These are phyloP conservation scores for Diaporthe sp. DNA, from an alignment of 2,329 filamentous ascomycete genomes.

Conservation along the genomic window DNA sequence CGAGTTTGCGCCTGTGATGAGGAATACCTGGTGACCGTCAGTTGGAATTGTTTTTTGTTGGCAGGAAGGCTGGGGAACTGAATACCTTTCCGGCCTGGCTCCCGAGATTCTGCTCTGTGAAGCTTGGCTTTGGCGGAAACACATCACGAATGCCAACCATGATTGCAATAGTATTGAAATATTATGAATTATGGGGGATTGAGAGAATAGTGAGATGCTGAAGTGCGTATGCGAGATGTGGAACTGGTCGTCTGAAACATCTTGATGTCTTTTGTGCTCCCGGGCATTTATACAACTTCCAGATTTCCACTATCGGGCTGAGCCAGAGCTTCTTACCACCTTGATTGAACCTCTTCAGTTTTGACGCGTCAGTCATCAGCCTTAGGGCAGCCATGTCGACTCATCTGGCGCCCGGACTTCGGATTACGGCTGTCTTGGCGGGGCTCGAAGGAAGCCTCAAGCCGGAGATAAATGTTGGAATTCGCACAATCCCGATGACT, in stretches of 20 bases:
- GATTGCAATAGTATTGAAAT: not conserved
- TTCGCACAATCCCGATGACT: not conserved
- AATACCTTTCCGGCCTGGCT: slow-evolving; percentile 1
- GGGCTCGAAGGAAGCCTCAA: not conserved
- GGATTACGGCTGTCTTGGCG: slow-evolving; percentile 6
- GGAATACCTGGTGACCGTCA: slow-evolving; percentile 40
- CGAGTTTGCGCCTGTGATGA: slow-evolving; percentile 56
- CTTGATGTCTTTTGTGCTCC: not conserved
- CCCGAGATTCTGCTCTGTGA: slow-evolving; percentile 6
- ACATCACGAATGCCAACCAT: slow-evolving; percentile 12
- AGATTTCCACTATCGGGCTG: not conserved
- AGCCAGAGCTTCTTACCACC: not conserved
- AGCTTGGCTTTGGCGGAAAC: slow-evolving; percentile 9
- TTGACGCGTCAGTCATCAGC: slow-evolving; percentile 12
- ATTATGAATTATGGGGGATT: not conserved
- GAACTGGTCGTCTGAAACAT: not conserved
- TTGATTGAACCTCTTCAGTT: not conserved
- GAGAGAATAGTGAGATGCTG: not conserved
- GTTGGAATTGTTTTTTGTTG: not conserved
- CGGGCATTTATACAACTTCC: not conserved
- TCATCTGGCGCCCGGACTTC: not conserved
- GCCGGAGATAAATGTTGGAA: not conserved
- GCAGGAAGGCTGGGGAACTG: too few relatives aligned
- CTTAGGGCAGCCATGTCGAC: not conserved
- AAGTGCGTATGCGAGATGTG: not conserved